These are phyloP conservation scores for Solanum virginianum DNA, from an alignment of 257 asterid species.

Conservation along the genomic window DNA sequence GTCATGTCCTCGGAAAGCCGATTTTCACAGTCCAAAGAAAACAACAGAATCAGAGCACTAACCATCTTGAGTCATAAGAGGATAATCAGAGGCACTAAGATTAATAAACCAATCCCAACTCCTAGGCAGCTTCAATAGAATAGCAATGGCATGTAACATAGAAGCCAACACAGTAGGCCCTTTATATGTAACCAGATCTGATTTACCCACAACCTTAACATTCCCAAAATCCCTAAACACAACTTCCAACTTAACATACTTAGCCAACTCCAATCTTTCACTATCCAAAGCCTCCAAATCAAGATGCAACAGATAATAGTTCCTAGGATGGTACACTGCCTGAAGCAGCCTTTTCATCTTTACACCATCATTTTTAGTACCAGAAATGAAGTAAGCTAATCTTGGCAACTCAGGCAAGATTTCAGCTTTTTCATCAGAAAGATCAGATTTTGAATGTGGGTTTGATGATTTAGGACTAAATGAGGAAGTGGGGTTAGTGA, in stretches of 20 bases:
- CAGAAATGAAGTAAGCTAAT: conserved; percentile 69
- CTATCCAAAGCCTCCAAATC: conserved; percentile 65
- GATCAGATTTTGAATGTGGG: conserved; percentile 9
- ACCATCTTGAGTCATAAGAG: conserved; percentile 95
- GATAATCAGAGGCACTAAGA: conserved; percentile 80
- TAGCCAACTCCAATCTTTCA: conserved; percentile 68
- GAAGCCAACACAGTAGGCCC: conserved; percentile 81
- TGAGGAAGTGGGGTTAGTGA: conserved; percentile 9
- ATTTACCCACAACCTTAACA: conserved; percentile 79
- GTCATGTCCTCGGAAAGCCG: not conserved
- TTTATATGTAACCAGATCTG: conserved; percentile 55
- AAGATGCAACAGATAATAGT: conserved; percentile 66
- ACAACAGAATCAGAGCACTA: conserved; percentile 5
- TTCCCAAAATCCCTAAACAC: conserved; percentile 41
- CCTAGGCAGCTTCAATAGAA: conserved; percentile 50
- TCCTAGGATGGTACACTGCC: conserved; percentile 80
- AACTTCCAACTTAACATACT: conserved; percentile 39
- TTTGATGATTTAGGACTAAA: conserved; percentile 7
- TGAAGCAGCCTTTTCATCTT: conserved; percentile 61
- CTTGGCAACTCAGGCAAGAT: conserved; percentile 51
- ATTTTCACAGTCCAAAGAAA: not conserved
- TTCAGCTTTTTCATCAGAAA: conserved; percentile 1
- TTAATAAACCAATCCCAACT: conserved; percentile 95
- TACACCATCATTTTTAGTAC: conserved; percentile 43
- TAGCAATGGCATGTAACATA: conserved; percentile 62